These are phyloP conservation scores for Bruguiera parviflora DNA, from an alignment of 345 rosid species.

Conservation along the genomic window DNA sequence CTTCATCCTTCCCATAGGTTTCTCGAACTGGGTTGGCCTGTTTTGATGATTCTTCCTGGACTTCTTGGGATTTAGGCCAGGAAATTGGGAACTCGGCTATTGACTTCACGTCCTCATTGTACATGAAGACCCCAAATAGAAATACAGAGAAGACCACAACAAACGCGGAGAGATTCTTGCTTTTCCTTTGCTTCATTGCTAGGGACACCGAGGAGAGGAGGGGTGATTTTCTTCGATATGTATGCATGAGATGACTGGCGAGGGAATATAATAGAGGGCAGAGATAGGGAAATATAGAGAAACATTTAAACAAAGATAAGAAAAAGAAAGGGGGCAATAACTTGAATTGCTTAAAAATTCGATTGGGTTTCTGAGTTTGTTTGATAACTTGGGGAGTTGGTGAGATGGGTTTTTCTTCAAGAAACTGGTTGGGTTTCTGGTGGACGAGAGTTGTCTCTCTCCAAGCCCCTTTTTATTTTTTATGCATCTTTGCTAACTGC, in stretches of 20 bases:
- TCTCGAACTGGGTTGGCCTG: conserved; percentile 36
- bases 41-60: conserved; percentile 25
- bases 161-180: conserved; percentile 62
- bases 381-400: conserved; percentile 46
- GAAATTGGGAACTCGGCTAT: conserved; percentile 77
- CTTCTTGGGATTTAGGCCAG: conserved; percentile 37
- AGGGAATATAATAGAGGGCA: conserved; percentile 15
- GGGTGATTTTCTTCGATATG: conserved; percentile 35
- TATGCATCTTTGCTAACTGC: conserved; percentile 28
- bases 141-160: conserved; percentile 50
- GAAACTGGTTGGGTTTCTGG: conserved; percentile 43
- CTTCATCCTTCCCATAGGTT: conserved; percentile 23
- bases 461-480: conserved; percentile 14
- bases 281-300: conserved; percentile 28
- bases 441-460: conserved; percentile 49
- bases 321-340: conserved; percentile 1
- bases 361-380: background rate
- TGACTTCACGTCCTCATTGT: conserved; percentile 41
- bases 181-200: conserved; percentile 67
- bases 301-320: conserved; percentile 14
- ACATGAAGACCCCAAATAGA: conserved; percentile 51
- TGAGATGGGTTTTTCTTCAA: conserved; percentile 57
- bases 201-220: conserved; percentile 33
- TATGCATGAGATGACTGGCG: conserved; percentile 39
- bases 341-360: conserved; percentile 8